Evolutionary conservation across 768 basidiomycete genomes (phyloP).

Genomic region (Amanita muscaria): DNA sequence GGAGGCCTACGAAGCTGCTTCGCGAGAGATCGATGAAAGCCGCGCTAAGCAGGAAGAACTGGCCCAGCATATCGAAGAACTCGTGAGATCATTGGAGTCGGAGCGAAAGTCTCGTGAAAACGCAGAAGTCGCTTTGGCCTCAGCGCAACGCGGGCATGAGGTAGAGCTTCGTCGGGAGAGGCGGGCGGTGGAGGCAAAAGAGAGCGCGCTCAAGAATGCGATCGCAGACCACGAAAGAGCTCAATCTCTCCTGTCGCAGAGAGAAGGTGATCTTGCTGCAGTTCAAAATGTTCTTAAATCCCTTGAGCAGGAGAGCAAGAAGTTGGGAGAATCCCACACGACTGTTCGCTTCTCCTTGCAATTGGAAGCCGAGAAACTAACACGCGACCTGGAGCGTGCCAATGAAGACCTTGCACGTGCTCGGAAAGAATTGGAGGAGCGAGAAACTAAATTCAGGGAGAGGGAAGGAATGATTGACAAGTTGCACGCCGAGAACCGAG

Average conservation of each 20-base stretch:
- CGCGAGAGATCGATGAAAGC: slow-evolving; percentile 56
- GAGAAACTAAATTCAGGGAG: slow-evolving; percentile 57
- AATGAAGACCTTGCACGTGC: slow-evolving; percentile 73
- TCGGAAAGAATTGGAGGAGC: slow-evolving; percentile 57
- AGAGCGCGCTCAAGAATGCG: slow-evolving; percentile 54
- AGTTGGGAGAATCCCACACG: slow-evolving; percentile 76
- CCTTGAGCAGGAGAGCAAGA: slow-evolving; percentile 69
- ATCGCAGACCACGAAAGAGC: slow-evolving; percentile 54
- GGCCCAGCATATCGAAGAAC: slow-evolving; percentile 62
- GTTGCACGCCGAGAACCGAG: slow-evolving; percentile 72
- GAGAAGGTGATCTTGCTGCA: slow-evolving; percentile 66
- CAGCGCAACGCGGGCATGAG: slow-evolving; percentile 56
- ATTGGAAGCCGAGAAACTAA: slow-evolving; percentile 80
- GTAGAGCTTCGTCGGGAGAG: slow-evolving; percentile 48
- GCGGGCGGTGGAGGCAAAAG: slow-evolving; percentile 61
- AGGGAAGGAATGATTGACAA: slow-evolving; percentile 67
- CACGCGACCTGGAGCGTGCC: slow-evolving; percentile 72
- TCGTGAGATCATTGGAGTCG: slow-evolving; percentile 52
- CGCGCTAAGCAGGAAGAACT: slow-evolving; percentile 72
- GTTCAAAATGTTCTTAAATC: slow-evolving; percentile 66
- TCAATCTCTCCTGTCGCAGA: slow-evolving; percentile 55
- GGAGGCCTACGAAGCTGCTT: slow-evolving; percentile 56
- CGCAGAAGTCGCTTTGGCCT: slow-evolving; percentile 44
- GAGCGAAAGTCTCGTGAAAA: slow-evolving; percentile 50
- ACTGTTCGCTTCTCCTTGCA: slow-evolving; percentile 81